Evolutionary conservation across 2,329 filamentous ascomycete genomes (phyloP), one percentile per base, ranked within the genome.

Genomic region (Epichloe elymi): DNA sequence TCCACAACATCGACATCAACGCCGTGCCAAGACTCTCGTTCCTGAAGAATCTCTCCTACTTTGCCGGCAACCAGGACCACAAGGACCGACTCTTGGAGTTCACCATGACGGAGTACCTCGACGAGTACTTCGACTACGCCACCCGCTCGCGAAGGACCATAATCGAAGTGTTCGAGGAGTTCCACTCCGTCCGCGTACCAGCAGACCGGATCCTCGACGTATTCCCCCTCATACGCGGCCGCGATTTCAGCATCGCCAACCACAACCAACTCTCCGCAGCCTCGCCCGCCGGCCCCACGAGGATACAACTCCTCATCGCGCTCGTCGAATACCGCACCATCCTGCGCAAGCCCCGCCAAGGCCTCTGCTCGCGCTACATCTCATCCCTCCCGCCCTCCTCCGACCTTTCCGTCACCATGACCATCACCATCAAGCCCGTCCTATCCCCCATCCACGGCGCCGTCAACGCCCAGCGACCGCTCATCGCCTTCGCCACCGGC

Each of bases 111-210:
- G 78, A 85, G 44, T 87, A 84, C 59, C 80, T 91, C 5, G 89
- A 97, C 59, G 93, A 98, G 59, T 83, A 95, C 51, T 97, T 88
- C 70, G 91, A 98, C 68, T 98, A 98, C 63, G 93, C 93, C 1
- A 90, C 90, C 0, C 82, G 93, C 8, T 87, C 91, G 0, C 83
- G 89, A 36, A 83, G 93, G 36, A 94, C 86, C 53, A 95, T 97
- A 52, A 72, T 98, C 5, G 93, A 98, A 67, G 85, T 95, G 3
- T 76, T 98, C 30, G 83, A 91, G 51, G 93, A 98, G 59, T 98
- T 98, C 60, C 78, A 85, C 41, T 84, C 80, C 0, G 85, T 97
- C 50, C 83, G 83, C 55, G 80, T 98, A 2, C 90, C 93, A 0
- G 86, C 83, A 68, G 73, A 84, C 51, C 80, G 83, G 46, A 74